phyloP scores from a whole-genome alignment of 768 basidiomycete genomes.

The Dioszegia aurantiaca region DNA sequence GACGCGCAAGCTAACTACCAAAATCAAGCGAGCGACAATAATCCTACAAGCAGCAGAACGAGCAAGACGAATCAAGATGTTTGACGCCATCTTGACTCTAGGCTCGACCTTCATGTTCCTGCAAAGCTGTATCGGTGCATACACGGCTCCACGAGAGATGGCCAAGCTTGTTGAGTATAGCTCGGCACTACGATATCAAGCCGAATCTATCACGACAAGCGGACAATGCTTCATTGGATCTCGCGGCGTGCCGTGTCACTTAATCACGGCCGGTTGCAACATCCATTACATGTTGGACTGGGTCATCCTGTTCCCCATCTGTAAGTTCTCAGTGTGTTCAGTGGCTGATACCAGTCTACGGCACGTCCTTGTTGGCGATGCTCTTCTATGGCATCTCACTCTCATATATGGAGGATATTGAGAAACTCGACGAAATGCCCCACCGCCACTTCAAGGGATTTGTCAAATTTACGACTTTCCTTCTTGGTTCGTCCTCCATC shows the following conservation, averaged over 20 bases:
- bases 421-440: background rate
- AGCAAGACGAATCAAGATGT: constrained; percentile 6
- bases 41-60: too few species aligned
- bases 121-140: background rate
- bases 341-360: constrained; percentile 1
- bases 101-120: constrained; percentile 7
- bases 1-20: background rate
- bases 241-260: background rate
- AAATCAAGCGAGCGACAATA: background rate
- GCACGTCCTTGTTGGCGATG: background rate
- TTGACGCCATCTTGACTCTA: constrained; percentile 10
- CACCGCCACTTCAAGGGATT: constrained; percentile 1
- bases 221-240: constrained; percentile 3
- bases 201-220: constrained; percentile 1
- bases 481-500: background rate
- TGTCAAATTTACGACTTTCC: constrained; percentile 1
- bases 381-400: background rate
- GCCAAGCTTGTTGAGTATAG: constrained; percentile 3
- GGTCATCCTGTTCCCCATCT: constrained; percentile 5
- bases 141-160: background rate
- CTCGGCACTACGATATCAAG: background rate
- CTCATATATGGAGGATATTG: background rate
- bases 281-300: constrained; percentile 5
- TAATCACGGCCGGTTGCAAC: constrained; percentile 4
- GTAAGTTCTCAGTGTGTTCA: background rate